phyloP scores from a whole-genome alignment of 805 yeast genomes.

The Cyberlindnera mycetangii region DNA sequence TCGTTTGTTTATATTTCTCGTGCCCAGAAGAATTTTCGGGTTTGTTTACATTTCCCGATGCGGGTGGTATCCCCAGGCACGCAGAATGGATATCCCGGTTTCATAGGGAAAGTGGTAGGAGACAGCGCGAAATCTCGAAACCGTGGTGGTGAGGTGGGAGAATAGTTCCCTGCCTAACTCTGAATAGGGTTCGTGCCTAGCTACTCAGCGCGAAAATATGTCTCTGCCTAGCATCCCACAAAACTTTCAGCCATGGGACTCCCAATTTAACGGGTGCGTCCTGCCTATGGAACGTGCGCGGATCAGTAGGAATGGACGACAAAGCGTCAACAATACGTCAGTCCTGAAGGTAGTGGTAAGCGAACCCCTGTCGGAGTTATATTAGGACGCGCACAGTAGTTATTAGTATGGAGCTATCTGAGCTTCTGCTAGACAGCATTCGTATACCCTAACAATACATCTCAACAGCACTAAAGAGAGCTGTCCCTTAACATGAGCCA shows the following conservation, averaged over 20 bases:
- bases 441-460: too few species aligned
- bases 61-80: conserved; percentile 9
- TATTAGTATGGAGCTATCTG: too few species aligned
- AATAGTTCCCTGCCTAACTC: too few species aligned
- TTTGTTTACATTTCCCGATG: conserved; percentile 22
- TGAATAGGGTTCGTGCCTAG: not conserved
- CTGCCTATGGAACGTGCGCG: conserved; percentile 1
- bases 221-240: not conserved
- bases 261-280: conserved; percentile 4
- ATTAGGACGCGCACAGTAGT: too few species aligned
- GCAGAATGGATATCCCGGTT: conserved; percentile 1
- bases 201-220: not conserved
- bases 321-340: not conserved
- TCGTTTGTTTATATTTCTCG: conserved; percentile 13
- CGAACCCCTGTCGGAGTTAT: too few species aligned
- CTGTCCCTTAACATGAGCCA: not conserved
- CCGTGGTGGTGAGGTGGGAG: too few species aligned
- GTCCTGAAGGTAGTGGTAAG: not conserved
- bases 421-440: too few species aligned
- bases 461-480: too few species aligned
- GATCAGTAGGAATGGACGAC: not conserved
- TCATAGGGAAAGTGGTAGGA: not conserved
- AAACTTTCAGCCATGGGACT: not conserved
- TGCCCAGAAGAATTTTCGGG: conserved; percentile 12
- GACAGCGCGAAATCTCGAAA: too few species aligned